These are phyloP conservation scores for Thuja plicata DNA, from an alignment of 83 land plant species.

Conservation along the genomic window DNA sequence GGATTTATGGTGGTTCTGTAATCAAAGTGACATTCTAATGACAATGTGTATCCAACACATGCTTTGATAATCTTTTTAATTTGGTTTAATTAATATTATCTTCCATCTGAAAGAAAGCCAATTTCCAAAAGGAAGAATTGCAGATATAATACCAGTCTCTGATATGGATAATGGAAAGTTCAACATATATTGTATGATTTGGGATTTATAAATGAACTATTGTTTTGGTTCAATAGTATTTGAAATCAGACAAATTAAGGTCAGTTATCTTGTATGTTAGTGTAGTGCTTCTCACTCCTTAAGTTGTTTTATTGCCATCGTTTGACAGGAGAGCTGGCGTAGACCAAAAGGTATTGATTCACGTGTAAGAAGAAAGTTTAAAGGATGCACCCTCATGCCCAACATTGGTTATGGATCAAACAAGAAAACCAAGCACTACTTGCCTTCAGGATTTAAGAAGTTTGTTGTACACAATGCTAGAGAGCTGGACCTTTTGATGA, in stretches of 20 bases:
- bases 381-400: conserved; percentile 82
- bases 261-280: neutral
- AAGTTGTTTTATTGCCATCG: neutral
- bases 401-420: conserved; percentile 91
- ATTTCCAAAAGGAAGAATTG: neutral
- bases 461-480: conserved; percentile 72
- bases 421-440: conserved; percentile 84
- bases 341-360: conserved; percentile 95
- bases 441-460: conserved; percentile 80
- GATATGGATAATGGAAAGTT: neutral
- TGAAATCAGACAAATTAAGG: neutral
- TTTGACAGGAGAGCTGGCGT: conserved; percentile 67
- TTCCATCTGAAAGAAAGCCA: neutral
- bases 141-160: neutral
- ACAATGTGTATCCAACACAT: neutral
- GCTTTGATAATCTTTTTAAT: neutral
- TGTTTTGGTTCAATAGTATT: neutral
- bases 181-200: neutral
- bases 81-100: neutral
- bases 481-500: conserved; percentile 78
- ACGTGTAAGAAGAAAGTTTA: conserved; percentile 83
- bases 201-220: neutral
- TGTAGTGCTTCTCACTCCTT: neutral
- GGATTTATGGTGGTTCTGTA: too few species aligned
- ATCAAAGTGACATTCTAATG: neutral